Evolutionary conservation across 2,329 filamentous ascomycete genomes (phyloP), one percentile per base, ranked within the genome.

Genomic region (Cordyceps javanica): DNA sequence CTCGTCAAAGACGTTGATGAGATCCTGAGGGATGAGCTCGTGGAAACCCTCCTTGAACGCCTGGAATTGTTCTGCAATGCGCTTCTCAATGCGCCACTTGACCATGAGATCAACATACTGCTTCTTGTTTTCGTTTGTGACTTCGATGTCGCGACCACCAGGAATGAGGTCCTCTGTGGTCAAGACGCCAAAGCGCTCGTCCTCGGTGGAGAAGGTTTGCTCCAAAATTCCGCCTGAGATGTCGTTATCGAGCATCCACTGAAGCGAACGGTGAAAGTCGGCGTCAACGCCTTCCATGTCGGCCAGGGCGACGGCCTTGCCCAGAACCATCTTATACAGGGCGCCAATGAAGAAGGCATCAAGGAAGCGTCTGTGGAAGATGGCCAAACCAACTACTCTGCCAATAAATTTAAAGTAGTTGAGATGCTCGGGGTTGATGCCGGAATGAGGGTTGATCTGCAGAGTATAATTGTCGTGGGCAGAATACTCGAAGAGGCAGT

Each of bases 321-420:
- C 87, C 61, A 99, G 76, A 70, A 99, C 89, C 94, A 99, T 99
- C 82, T 99, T 99, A 83, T 99, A 99, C 68, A 99, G 87, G 30
- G 94, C 94, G 50, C 94, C 94, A 69, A 99, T 97, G 74, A 99
- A 99, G 80, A 99, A 99, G 34, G 94, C 95, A 71, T 99, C 94
- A 62, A 99, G 77, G 82, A 99, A 99, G 52, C 94, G 87, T 59
- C 94, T 85, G 74, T 99, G 94, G 86, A 99, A 99, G 68, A 99
- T 99, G 60, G 94, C 93, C 65, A 99, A 75, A 60, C 94, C 94
- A 59, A 99, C 94, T 28, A 99, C 94, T 60, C 94, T 90, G 50
- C 94, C 94, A 68, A 99, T 99, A 70, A 99, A 99, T 75, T 96
- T 97, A 85, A 99, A 99, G 77, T 97, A 99, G 72, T 97, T 97